Conservation (phyloP, 192 early-diverging fungal species). For the Coemansia guatemalensis region DNA sequence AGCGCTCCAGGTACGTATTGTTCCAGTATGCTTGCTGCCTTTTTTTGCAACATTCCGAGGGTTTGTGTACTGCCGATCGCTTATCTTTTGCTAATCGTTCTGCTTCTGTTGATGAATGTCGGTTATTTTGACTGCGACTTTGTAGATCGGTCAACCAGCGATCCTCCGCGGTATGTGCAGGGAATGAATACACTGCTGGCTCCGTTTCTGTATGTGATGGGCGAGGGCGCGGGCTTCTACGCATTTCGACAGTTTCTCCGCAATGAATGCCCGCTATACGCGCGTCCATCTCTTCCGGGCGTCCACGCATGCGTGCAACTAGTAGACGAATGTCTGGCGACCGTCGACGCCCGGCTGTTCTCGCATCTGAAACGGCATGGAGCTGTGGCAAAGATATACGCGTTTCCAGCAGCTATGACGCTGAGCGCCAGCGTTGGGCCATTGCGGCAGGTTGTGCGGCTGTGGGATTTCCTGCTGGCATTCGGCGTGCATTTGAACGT, state of each 20-base stretch:
- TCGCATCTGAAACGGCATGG: slow-evolving; percentile 68
- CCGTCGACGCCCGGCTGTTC: slow-evolving; percentile 73
- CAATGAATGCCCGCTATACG: slow-evolving; percentile 88
- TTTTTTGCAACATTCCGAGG: background rate
- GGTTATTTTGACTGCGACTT: no score
- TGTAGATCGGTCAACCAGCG: slow-evolving; percentile 35
- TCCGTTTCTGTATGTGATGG: slow-evolving; percentile 89
- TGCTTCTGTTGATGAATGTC: background rate
- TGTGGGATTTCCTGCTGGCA: slow-evolving; percentile 93
- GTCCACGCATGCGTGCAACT: slow-evolving; percentile 90
- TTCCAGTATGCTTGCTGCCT: background rate
- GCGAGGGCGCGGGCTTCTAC: slow-evolving; percentile 90
- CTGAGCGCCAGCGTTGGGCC: slow-evolving; percentile 88
- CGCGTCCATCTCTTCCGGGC: slow-evolving; percentile 84
- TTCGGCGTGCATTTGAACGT: slow-evolving; percentile 94
- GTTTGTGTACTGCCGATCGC: background rate
- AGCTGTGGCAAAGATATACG: slow-evolving; percentile 78
- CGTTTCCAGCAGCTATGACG: slow-evolving; percentile 88
- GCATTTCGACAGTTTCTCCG: slow-evolving; percentile 86
- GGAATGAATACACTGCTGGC: slow-evolving; percentile 94
- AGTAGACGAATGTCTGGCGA: slow-evolving; percentile 75
- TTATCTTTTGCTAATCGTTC: slow-evolving; percentile 2
- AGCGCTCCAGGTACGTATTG: slow-evolving; percentile 66
- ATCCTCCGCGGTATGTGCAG: slow-evolving; percentile 76
- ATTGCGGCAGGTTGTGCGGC: slow-evolving; percentile 72